Conservation (phyloP, 108 stramenopile species). For the Skeletonema marinoi region DNA sequence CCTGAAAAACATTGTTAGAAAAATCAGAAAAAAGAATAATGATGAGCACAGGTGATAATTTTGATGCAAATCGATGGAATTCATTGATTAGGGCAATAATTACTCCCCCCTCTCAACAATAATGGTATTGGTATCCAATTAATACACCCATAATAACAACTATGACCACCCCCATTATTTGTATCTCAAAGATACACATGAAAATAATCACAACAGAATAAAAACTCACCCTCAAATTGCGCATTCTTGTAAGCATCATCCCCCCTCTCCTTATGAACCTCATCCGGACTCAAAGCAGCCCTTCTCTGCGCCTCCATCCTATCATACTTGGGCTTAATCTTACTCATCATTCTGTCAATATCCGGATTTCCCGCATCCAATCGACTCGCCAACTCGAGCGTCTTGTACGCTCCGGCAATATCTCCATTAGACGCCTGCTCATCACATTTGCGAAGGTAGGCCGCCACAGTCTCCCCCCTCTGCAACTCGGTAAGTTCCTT, state of each 20-base stretch:
- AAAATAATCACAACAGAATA: background rate
- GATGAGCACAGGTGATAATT: background rate
- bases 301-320: conserved; percentile 86
- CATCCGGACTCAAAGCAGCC: conserved; percentile 75
- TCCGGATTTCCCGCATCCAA: conserved; percentile 95
- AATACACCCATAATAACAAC: background rate
- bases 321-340: conserved; percentile 93
- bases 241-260: conserved; percentile 91
- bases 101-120: background rate
- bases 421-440: conserved; percentile 90
- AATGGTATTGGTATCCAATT: background rate
- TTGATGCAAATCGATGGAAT: background rate
- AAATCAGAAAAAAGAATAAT: background rate
- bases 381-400: conserved; percentile 88
- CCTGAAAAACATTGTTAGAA: conserved; percentile 60
- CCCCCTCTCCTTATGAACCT: conserved; percentile 94
- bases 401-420: conserved; percentile 87
- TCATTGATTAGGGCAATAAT: background rate
- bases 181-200: background rate
- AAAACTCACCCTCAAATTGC: conserved; percentile 42
- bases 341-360: conserved; percentile 82
- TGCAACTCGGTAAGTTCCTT: conserved; percentile 88
- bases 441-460: conserved; percentile 83
- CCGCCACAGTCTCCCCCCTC: conserved; percentile 88
- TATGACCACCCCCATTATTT: background rate